Percentiles rank a stretch among this genome's conserved stretches.
These are phyloP conservation scores for Wallacemonas collosoma DNA, from an alignment of 208 protist genomes.

Conservation along the genomic window DNA sequence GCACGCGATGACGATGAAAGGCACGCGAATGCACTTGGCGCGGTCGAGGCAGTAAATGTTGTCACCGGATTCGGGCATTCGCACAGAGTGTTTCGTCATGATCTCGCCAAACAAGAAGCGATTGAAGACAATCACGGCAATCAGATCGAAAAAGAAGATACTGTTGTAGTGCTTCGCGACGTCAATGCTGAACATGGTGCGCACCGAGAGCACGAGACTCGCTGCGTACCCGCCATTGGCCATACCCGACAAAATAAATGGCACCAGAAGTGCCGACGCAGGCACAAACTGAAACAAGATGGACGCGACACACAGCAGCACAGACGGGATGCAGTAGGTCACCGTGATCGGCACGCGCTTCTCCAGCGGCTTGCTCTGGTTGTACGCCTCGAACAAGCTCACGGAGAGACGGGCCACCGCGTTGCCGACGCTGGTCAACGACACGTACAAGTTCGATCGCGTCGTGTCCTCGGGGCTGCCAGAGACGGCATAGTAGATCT, in stretches of 20 bases:
- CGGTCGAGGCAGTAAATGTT: no score
- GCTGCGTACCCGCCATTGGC: slow-evolving; percentile 55
- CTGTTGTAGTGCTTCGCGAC: slow-evolving; percentile 80
- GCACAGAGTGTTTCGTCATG: no score
- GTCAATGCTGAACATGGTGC: slow-evolving; percentile 52
- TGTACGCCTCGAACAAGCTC: slow-evolving; percentile 47
- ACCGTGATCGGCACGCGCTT: slow-evolving; percentile 34
- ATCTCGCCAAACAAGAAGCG: no score
- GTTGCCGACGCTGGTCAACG: slow-evolving; percentile 61
- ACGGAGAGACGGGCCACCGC: slow-evolving; percentile 57
- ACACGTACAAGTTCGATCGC: slow-evolving; percentile 53
- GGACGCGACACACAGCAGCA: no score
- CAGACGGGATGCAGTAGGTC: slow-evolving; percentile 40
- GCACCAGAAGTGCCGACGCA: no score
- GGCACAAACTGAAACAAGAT: no score
- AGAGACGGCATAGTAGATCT: slow-evolving; percentile 53
- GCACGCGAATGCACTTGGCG: no score
- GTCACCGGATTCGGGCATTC: no score
- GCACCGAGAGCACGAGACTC: slow-evolving; percentile 38
- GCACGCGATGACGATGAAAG: no score
- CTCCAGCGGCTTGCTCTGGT: slow-evolving; percentile 24
- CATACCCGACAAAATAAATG: slow-evolving; percentile 57
- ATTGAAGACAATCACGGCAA: slow-evolving; percentile 60
- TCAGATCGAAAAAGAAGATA: slow-evolving; percentile 47
- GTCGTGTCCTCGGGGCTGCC: slow-evolving; percentile 33